Evolutionary conservation across 129 eudicot genomes (phyloP).

Genomic region (Arctium lappa): DNA sequence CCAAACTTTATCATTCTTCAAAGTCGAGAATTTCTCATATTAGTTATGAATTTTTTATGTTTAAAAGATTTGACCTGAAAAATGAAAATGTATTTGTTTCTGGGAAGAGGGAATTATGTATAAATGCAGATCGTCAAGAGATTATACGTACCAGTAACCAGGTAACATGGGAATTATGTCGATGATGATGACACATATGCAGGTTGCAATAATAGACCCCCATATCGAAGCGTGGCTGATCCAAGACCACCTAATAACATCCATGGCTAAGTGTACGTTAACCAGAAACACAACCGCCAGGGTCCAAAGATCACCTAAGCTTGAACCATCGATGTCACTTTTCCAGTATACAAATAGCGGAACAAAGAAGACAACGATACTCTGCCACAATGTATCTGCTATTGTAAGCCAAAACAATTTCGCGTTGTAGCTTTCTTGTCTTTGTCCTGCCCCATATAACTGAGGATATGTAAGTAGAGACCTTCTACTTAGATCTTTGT

Average conservation of each 20-base stretch:
- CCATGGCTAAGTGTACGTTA: slow-evolving; percentile 90
- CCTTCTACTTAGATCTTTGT: slow-evolving; percentile 76
- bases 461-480: slow-evolving; percentile 70
- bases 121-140: background rate
- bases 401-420: slow-evolving; percentile 79
- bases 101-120: background rate
- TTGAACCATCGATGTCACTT: slow-evolving; percentile 59
- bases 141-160: slow-evolving; percentile 80
- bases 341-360: slow-evolving; percentile 79
- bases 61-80: background rate
- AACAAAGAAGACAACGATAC: slow-evolving; percentile 63
- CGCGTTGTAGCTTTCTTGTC: slow-evolving; percentile 68
- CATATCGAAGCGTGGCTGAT: slow-evolving; percentile 74
- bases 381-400: slow-evolving; percentile 90
- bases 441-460: slow-evolving; percentile 95
- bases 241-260: slow-evolving; percentile 88
- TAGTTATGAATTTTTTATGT: background rate
- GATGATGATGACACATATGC: slow-evolving; percentile 70
- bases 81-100: background rate
- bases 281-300: slow-evolving; percentile 77
- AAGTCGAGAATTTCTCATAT: no score
- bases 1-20: background rate
- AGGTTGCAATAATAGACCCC: slow-evolving; percentile 82
- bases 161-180: slow-evolving; percentile 64
- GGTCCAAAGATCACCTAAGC: slow-evolving; percentile 94